Evolutionary conservation across 2,329 filamentous ascomycete species (phyloP), one percentile per base, ranked within the genome.

Genomic region (Leptographium radiaticola): DNA sequence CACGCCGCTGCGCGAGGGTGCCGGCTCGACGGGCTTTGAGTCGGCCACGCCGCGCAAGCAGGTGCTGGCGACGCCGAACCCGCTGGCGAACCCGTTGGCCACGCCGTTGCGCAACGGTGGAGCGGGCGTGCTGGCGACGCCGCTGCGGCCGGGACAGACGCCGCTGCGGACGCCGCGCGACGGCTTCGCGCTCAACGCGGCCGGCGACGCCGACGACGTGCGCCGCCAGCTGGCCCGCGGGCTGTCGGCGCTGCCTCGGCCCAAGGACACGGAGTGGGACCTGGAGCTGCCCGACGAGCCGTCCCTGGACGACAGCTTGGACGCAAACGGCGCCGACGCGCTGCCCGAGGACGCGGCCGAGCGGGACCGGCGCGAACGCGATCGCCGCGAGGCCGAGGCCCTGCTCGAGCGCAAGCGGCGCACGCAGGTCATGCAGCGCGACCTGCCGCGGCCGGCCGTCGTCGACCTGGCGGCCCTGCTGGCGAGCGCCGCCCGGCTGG

Each of bases 221-320:
- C 83, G 83, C 45, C 77, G 80, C 56, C 80, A 84, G 58, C 72
- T 98, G 8, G 81, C 81, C 56, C 76, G 79, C 51, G 80, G 85
- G 44, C 78, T 98, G n/a, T 79, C 88, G 6, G 82, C 87, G 25
- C 75, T 98, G 16, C 93, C 93, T 1, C 94, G 87, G 64, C 93
- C 93, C 0, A 96, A 95, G 64, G 89, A 95, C 64, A 86, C 82
- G 0, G 90, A 96, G 60, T 97, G 88, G 85, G 93, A 97, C 61
- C 80, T 97, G 47, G 91, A 96, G 65, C 71, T 95, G 38, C 91
- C 91, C 0, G 89, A 94, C 43, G 89, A 95, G 59, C 76, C 86
- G 58, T 73, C 79, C 57, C 87, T 93, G 60, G 73, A 78, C 56
- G 88, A 91, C 60, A 67, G 66, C 7, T 67, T 66, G 18, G 63